Base-by-base conservation (phyloP, 108 stramenopile species). In the Aurantiochytrium sp. region DNA sequence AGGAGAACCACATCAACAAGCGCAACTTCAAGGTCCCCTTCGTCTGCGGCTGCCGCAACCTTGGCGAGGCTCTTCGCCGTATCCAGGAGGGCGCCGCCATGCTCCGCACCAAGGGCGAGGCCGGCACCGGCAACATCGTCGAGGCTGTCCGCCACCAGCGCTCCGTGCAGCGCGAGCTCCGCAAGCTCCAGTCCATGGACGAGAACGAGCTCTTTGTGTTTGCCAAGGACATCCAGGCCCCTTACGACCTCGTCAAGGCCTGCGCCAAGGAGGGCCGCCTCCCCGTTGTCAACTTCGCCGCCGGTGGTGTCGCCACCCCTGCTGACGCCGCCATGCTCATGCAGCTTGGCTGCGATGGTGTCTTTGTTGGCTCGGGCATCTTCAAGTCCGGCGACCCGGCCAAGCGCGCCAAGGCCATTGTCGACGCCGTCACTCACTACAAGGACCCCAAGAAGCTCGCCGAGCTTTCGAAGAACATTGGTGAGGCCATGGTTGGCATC, bases 271-370 rank as follows among this genome's bases (percentile, higher is more conserved):
- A 91, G 47, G 99, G 99, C 25, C 96, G 96, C 60, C 95, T 99
- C 47, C 99, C 99, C 12, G 98, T 99, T 5, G 99, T 99, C 5
- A 99, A 99, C 94, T 99, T 99, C 91, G 99, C 99, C 60, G 99
- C 99, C 25, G 99, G 99, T 35, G 99, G 99, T 43, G 97, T 99
- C 44, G 99, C 99, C 83, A 99, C 99, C 59, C 99, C 99, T 8
- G 98, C 98, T 18, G 99, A 99, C 92, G 99, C 99, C 5, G 99
- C 99, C 5, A 94, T 99, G 83, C 98, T 99, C 98, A 99, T 99
- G 99, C 99, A 99, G 94, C 94, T 99, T 19, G 99, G 99, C 87
- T 94, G 98, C 92, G 99, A 99, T 91, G 99, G 99, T 35, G 99
- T 99, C 58, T 99, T 99, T 90, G 99, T 99, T 12, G 99, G 99